Conservation (phyloP, 2,329 filamentous ascomycete genomes). For the Hypoxylon sp. region DNA sequence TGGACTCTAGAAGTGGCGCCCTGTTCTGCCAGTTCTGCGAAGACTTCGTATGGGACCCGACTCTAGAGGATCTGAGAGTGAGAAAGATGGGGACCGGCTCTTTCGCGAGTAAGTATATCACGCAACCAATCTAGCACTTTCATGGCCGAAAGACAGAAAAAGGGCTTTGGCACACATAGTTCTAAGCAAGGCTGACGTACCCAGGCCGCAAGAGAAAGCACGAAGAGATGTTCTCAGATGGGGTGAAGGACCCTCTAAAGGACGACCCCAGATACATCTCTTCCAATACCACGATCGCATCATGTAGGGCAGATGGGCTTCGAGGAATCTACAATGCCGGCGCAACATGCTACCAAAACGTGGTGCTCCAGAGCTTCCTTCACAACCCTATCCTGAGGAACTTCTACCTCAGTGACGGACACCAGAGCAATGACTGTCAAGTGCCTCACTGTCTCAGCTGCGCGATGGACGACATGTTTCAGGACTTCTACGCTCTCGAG, state of each 20-base stretch:
- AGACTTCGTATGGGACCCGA: conserved; percentile 84
- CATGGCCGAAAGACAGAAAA: not conserved
- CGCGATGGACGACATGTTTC: conserved; percentile 77
- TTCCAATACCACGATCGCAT: conserved; percentile 78
- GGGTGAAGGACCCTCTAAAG: conserved; percentile 55
- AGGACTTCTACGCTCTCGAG: conserved; percentile 74
- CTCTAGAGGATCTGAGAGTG: conserved; percentile 76
- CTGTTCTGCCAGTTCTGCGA: conserved; percentile 84
- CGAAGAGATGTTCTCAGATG: conserved; percentile 72
- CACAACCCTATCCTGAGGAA: conserved; percentile 92
- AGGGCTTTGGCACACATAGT: not conserved
- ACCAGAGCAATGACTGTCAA: conserved; percentile 78
- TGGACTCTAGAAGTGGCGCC: conserved; percentile 77
- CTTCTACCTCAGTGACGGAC: conserved; percentile 91
- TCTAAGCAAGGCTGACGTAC: conserved; percentile 9
- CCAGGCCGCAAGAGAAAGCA: conserved; percentile 76
- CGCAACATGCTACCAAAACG: conserved; percentile 98
- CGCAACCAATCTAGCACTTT: not conserved
- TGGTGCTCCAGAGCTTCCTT: conserved; percentile 90
- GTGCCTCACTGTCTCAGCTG: conserved; percentile 70
- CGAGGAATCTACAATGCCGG: conserved; percentile 96
- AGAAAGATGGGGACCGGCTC: conserved; percentile 73
- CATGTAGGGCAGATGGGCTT: conserved; percentile 86
- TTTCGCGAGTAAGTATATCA: conserved; percentile 62
- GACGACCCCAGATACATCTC: conserved; percentile 81